Evolutionary conservation across 805 yeast species (phyloP).

Genomic region (Ogataea populi-albae): DNA sequence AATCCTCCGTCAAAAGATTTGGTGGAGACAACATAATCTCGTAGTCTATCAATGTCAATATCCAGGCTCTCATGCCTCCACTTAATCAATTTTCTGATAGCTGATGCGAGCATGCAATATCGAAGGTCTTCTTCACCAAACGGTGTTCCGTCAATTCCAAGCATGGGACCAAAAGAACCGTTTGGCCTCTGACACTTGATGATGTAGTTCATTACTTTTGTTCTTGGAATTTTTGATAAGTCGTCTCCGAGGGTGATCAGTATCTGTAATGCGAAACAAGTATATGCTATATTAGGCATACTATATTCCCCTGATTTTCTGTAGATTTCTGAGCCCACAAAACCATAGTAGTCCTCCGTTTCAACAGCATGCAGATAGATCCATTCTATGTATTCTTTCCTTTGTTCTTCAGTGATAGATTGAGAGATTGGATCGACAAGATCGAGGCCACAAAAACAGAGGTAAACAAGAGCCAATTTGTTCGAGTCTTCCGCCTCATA

Average conservation of each 20-base stretch:
- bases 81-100: conserved; percentile 51
- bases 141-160: conserved; percentile 35
- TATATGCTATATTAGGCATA: conserved; percentile 66
- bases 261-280: conserved; percentile 68
- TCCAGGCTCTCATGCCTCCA: conserved; percentile 30
- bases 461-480: conserved; percentile 65
- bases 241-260: conserved; percentile 50
- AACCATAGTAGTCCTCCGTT: conserved; percentile 39
- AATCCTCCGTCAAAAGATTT: conserved; percentile 68
- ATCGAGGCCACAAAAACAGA: conserved; percentile 61
- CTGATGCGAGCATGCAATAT: conserved; percentile 68
- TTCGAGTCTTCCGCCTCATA: conserved; percentile 69
- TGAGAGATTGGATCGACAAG: conserved; percentile 34
- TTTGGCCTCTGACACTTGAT: conserved; percentile 54
- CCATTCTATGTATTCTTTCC: conserved; percentile 35
- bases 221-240: conserved; percentile 37
- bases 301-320: conserved; percentile 40
- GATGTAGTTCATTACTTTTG: conserved; percentile 52
- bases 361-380: conserved; percentile 47
- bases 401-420: conserved; percentile 29
- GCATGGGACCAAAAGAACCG: conserved; percentile 55
- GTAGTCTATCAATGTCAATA: conserved; percentile 42
- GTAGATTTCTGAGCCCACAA: conserved; percentile 57
- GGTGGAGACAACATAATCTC: conserved; percentile 35
- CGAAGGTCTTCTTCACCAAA: conserved; percentile 70